phyloP scores from a whole-genome alignment of 2,329 filamentous ascomycete species.

The Mycosphaerella arachidis region DNA sequence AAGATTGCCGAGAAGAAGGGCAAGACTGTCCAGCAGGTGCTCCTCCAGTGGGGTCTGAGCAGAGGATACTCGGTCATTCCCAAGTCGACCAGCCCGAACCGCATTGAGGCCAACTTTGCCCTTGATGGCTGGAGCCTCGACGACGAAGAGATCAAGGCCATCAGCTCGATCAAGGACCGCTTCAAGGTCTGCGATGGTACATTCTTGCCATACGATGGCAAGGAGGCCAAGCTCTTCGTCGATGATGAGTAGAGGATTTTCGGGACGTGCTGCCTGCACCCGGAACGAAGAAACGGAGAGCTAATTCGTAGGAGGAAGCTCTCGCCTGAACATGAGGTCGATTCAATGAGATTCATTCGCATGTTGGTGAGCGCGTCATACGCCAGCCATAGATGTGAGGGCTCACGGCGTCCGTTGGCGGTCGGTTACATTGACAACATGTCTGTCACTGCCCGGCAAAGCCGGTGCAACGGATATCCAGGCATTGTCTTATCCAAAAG shows the following conservation, averaged over 20 bases:
- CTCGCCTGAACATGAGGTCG: no score
- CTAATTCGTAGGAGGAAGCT: background rate
- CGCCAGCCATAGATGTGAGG: no score
- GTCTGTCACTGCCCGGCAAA: no score
- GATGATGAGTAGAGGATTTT: constrained; percentile 13
- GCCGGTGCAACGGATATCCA: no score
- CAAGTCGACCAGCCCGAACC: constrained; percentile 69
- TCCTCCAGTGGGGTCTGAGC: constrained; percentile 75
- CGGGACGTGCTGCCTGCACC: background rate
- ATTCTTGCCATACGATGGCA: constrained; percentile 14
- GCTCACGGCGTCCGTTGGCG: no score
- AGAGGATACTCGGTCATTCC: constrained; percentile 81
- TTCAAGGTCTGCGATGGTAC: constrained; percentile 72
- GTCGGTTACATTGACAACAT: no score
- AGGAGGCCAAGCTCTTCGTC: constrained; percentile 14
- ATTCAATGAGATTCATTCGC: no score
- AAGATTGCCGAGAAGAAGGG: constrained; percentile 58
- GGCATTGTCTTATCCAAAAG: no score
- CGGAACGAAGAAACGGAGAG: background rate
- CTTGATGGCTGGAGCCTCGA: constrained; percentile 68
- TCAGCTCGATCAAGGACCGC: constrained; percentile 65
- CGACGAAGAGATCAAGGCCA: constrained; percentile 64
- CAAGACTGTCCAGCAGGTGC: constrained; percentile 68
- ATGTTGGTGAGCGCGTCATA: no score
- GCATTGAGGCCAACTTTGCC: constrained; percentile 73